Conservation (phyloP, 768 basidiomycete species). For the Xerocomus spinulosus region DNA sequence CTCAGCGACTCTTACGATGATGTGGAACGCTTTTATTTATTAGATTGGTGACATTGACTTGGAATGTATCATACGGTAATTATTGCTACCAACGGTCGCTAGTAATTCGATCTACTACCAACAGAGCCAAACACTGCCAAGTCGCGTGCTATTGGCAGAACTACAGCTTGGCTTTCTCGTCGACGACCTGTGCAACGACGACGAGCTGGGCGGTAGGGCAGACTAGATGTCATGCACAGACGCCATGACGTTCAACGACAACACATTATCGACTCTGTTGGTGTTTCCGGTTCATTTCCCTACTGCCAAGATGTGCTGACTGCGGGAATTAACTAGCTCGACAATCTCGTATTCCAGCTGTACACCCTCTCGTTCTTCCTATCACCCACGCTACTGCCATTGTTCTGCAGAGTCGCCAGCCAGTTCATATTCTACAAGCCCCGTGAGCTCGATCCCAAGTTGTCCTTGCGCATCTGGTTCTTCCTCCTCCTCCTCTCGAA, state of each 20-base stretch:
- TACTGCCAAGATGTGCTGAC: slow-evolving; percentile 9
- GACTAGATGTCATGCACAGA: slow-evolving; percentile 50
- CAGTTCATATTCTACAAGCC: slow-evolving; percentile 68
- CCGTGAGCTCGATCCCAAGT: slow-evolving; percentile 57
- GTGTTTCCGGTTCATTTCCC: slow-evolving; percentile 21
- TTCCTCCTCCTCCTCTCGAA: slow-evolving; percentile 56
- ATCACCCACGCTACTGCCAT: slow-evolving; percentile 52
- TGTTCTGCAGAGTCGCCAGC: slow-evolving; percentile 43
- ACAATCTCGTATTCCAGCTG: slow-evolving; percentile 66
- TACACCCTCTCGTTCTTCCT: slow-evolving; percentile 74
- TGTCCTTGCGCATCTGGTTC: slow-evolving; percentile 69
- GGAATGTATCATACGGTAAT: not conserved
- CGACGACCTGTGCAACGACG: slow-evolving; percentile 15
- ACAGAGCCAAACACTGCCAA: slow-evolving; percentile 28
- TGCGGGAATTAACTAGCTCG: slow-evolving; percentile 44
- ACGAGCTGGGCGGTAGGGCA: slow-evolving; percentile 8
- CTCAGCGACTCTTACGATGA: slow-evolving; percentile 7
- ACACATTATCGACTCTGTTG: slow-evolving; percentile 64
- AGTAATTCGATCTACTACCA: slow-evolving; percentile 2
- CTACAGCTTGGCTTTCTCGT: not conserved
- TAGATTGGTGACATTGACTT: not conserved
- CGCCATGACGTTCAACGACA: slow-evolving; percentile 63
- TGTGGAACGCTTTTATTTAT: slow-evolving; percentile 1
- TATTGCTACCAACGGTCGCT: not conserved
- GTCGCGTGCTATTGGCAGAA: not conserved